Evolutionary conservation across 805 yeast genomes (phyloP).

Genomic region (Pichia nanzhaoensis): DNA sequence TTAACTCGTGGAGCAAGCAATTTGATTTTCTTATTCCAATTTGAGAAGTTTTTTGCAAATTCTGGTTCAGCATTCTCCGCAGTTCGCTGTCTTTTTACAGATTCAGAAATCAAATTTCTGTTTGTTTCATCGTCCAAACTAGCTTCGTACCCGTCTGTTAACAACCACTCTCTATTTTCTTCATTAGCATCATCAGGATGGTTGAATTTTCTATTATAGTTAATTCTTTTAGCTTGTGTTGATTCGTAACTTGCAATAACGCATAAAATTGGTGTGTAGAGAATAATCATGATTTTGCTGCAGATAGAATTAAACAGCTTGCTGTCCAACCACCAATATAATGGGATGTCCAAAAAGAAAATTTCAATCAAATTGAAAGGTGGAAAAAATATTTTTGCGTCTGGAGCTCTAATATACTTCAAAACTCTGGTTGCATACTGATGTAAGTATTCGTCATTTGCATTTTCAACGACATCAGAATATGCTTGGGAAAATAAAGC

Average conservation of each 20-base stretch:
- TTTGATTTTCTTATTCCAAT: constrained; percentile 48
- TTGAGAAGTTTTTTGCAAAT: constrained; percentile 43
- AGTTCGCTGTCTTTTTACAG: constrained; percentile 43
- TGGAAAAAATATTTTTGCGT: constrained; percentile 76
- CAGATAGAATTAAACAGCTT: constrained; percentile 35
- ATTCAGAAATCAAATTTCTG: constrained; percentile 29
- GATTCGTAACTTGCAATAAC: constrained; percentile 61
- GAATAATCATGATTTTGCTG: constrained; percentile 50
- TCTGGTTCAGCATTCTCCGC: constrained; percentile 69
- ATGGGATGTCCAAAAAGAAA: constrained; percentile 39
- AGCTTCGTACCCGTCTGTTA: constrained; percentile 64
- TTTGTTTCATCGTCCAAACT: constrained; percentile 22
- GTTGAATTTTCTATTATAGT: constrained; percentile 58
- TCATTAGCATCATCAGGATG: constrained; percentile 77
- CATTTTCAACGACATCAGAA: constrained; percentile 71
- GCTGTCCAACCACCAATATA: constrained; percentile 32
- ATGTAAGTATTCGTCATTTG: constrained; percentile 80
- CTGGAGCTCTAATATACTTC: constrained; percentile 83
- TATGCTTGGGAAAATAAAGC: constrained; percentile 85
- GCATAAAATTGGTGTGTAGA: constrained; percentile 62
- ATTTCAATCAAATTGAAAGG: constrained; percentile 75
- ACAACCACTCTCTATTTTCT: constrained; percentile 71
- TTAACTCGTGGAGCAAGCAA: constrained; percentile 52
- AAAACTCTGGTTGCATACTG: constrained; percentile 78
- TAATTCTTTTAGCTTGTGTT: constrained; percentile 59